Evolutionary conservation across 1,284 basidiomycete species (phyloP), one percentile per base, ranked within the genome.

Genomic region (Filobasidium uniguttulatum): DNA sequence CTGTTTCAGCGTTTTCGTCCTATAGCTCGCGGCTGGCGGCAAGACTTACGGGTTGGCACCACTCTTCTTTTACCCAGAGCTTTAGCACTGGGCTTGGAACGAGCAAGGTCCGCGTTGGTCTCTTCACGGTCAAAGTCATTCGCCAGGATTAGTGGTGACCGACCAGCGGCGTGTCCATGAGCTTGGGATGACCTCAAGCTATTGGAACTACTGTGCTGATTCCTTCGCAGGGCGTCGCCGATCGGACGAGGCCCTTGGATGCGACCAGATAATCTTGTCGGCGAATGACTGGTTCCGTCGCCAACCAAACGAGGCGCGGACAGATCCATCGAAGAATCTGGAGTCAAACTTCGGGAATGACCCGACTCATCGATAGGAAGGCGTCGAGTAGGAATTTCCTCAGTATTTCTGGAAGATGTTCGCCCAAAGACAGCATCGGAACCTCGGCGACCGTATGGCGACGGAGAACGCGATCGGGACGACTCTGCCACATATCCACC

Each of bases 11-110:
- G n/a, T n/a, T n/a, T n/a, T n/a, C n/a, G n/a, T n/a, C n/a, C 28
- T 5, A 5, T 14, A 19, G 17, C 46, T n/a, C 38, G 28, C 25
- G 26, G 22, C 12, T 26, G 19, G 25, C 5, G 26, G 17, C 36
- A 33, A 14, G 15, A 30, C 22, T 41, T 12, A 19, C 30, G 29
- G 25, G 19, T 45, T 57, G 57, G 55, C 4, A 60, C 55, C 0
- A 62, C 65, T 17, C 62, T 53, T 7, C 68, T 56, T 53, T 70
- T 70, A 40, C 68, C 68, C 8, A 70, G 50, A 17, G 68, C 68
- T 46, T 68, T 70, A 26, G 63, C 52, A 50, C 60, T 63, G 0
- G 68, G 68, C 29, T 61, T 60, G 9, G 52, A 20, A 7, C 62
- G 61, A 17, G 56, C 53, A 5, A 50, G 49, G 15, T 59, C 57